Conservation (phyloP, 805 yeast species). For the Sugiyamaella chiloensis region DNA sequence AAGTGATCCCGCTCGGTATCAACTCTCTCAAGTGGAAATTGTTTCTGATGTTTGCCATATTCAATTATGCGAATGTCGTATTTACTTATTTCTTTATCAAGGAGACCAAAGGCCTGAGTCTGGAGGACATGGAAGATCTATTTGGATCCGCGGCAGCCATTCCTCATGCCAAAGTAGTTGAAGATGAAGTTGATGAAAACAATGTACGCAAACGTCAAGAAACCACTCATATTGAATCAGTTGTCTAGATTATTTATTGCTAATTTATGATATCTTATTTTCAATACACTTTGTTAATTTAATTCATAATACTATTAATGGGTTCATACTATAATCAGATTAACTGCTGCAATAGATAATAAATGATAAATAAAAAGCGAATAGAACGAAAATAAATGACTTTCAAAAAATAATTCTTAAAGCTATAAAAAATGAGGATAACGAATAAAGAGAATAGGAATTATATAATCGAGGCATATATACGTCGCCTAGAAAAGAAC, state of each 20-base stretch:
- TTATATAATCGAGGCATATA: no score
- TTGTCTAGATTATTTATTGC: neutral
- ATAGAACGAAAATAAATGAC: no score
- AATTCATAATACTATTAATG: no score
- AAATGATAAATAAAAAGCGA: no score
- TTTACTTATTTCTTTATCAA: conserved; percentile 67
- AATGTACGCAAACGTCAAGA: neutral
- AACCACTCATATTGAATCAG: neutral
- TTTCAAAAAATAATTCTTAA: no score
- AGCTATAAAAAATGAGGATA: no score
- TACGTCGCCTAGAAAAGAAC: no score
- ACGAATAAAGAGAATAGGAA: no score
- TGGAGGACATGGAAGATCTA: conserved; percentile 75
- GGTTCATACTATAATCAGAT: no score
- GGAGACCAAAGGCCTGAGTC: conserved; percentile 72
- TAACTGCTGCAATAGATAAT: no score
- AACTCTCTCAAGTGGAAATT: conserved; percentile 18
- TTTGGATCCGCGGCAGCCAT: conserved; percentile 29
- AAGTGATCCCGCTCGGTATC: conserved; percentile 20
- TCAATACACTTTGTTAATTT: neutral
- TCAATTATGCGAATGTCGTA: conserved; percentile 29
- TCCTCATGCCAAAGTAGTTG: conserved; percentile 16
- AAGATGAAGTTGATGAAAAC: conserved; percentile 9
- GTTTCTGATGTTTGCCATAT: conserved; percentile 47
- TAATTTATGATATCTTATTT: neutral